Percentiles rank a stretch among this genome's conserved stretches.
phyloP scores from a whole-genome alignment of 2,329 filamentous ascomycete genomes.

The Didymella exigua region DNA sequence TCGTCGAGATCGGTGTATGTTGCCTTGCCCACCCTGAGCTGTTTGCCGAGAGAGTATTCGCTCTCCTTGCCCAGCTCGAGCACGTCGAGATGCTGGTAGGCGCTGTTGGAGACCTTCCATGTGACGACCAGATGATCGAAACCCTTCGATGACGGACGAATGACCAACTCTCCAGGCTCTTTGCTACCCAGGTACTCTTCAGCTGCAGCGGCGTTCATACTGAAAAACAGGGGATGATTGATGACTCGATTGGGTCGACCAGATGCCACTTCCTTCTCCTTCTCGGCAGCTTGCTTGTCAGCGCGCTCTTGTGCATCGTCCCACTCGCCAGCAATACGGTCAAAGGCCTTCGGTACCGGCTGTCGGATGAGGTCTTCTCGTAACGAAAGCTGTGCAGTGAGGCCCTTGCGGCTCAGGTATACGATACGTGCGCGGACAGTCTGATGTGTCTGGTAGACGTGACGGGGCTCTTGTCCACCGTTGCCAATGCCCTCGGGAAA shows the following conservation, averaged over 20 bases:
- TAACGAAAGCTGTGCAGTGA: constrained; percentile 82
- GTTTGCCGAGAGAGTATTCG: constrained; percentile 89
- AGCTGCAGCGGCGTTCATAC: constrained; percentile 89
- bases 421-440: constrained; percentile 87
- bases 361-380: constrained; percentile 79
- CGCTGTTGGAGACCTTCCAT: constrained; percentile 94
- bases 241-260: constrained; percentile 92
- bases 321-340: constrained; percentile 82
- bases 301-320: constrained; percentile 79
- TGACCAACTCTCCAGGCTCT: constrained; percentile 86
- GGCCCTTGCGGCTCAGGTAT: constrained; percentile 84
- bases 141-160: constrained; percentile 92
- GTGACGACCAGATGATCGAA: constrained; percentile 94
- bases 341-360: constrained; percentile 55
- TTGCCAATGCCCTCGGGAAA: constrained; percentile 71
- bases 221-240: constrained; percentile 94
- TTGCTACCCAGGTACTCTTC: constrained; percentile 92
- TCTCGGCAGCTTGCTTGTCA: constrained; percentile 77
- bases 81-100: constrained; percentile 98
- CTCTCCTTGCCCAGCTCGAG: constrained; percentile 96
- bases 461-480: constrained; percentile 54
- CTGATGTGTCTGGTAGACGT: constrained; percentile 78
- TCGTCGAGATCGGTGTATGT: constrained; percentile 97
- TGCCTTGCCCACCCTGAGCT: constrained; percentile 85
- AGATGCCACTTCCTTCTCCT: constrained; percentile 83